Evolutionary conservation across 805 yeast species (phyloP).

Genomic region (Saturnispora serradocipensis): DNA sequence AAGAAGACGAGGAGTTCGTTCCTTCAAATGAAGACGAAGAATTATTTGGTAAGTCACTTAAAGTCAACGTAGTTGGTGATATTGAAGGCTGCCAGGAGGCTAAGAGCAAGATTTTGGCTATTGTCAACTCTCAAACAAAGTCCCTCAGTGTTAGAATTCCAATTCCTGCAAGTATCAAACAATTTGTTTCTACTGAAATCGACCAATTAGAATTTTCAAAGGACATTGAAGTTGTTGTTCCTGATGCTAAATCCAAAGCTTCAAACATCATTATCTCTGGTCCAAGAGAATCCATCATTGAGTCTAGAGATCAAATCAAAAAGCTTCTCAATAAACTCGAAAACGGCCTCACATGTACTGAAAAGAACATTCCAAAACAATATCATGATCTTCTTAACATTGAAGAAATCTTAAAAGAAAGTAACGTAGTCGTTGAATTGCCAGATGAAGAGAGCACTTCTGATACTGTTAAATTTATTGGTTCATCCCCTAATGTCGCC

Average conservation of each 20-base stretch:
- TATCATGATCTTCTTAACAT: conserved; percentile 64
- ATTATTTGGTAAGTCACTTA: conserved; percentile 48
- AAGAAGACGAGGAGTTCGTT: conserved; percentile 9
- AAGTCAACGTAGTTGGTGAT: conserved; percentile 71
- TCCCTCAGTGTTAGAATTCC: conserved; percentile 40
- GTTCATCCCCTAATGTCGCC: conserved; percentile 45
- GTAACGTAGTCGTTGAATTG: conserved; percentile 47
- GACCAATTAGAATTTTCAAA: conserved; percentile 16
- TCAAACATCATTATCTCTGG: conserved; percentile 51
- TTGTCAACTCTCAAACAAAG: conserved; percentile 70
- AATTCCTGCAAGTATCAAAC: conserved; percentile 35
- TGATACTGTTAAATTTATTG: conserved; percentile 50
- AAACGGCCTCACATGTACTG: conserved; percentile 39
- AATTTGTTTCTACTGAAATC: conserved; percentile 35
- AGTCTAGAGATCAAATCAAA: conserved; percentile 44
- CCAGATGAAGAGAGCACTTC: conserved; percentile 38
- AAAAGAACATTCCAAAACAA: conserved; percentile 53
- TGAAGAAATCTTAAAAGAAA: conserved; percentile 40
- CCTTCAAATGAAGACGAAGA: conserved; percentile 38
- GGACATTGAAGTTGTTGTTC: conserved; percentile 24
- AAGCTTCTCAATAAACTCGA: conserved; percentile 36
- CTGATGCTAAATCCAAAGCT: conserved; percentile 30
- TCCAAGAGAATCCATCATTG: conserved; percentile 54
- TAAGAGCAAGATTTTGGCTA: conserved; percentile 53
- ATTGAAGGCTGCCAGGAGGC: conserved; percentile 74